Evolutionary conservation across 257 asterid genomes (phyloP), one percentile per base, ranked within the genome.

Genomic region (Thymus quinquecostatus): DNA sequence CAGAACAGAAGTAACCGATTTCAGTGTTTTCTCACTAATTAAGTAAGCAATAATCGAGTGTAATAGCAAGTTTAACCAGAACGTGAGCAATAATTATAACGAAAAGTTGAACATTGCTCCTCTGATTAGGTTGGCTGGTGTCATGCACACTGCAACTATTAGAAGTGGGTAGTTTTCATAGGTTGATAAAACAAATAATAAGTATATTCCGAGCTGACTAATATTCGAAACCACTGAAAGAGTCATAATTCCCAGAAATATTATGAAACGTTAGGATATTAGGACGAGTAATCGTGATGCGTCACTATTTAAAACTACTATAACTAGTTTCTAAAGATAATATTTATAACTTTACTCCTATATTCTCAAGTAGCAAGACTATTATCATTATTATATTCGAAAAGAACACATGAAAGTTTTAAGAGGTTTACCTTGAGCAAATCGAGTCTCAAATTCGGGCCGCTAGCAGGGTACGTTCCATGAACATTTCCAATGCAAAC

Each of bases 401-500:
- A 69, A 77, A 41, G 10, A 65, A 69, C 10, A 72, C 66, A 56
- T 41, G 59, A 69, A 75, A 66, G 7, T 38, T 45, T 36, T 12
- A 58, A 68, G 66, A 58, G 64, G 33, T 69, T 78, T 72, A 92
- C 99, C 99, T 94, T 85, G 10, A 94, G 97, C 84, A 94, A 84
- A 86, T 89, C 97, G 71, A 94, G 95, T 78, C 91, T 83, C 51
- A 94, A 89, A 74, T 89, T 89, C 47, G 97, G 97, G 66, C 99
- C 97, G 63, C 87, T 80, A 36, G 88, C 84, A 51, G 96, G 95
- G 81, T 94, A 94, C 80, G 87, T 89, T 75, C 99, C 99, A 69
- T 94, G 99, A 76, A 94, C 97, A 68, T 94, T 94, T 40, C 97
- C 99, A 11, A 94, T 82, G 79, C 97, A 94, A 80, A 94, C 97